Base-by-base conservation (phyloP, 225 moss, liverwort and hornwort species). In the Physcomitrium patens region DNA sequence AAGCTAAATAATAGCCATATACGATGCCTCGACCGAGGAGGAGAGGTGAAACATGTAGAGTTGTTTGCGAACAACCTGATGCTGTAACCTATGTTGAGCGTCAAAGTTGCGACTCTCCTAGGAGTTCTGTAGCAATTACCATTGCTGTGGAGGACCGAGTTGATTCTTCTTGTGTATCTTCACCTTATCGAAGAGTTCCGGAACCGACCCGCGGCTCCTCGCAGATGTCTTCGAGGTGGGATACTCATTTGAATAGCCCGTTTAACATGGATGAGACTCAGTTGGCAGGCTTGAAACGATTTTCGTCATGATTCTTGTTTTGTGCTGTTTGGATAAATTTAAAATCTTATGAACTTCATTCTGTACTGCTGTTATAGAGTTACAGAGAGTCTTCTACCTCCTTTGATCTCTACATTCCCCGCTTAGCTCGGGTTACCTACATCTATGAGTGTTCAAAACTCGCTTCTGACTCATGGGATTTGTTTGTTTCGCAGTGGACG, bases 191-290 rank as follows among this genome's bases (percentile, higher is more conserved):
- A 7, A 69, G 82, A 47, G 75, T 78, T 70, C 78, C 82, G 28
- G 82, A 82, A 53, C 70, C 78, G 12, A 78, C 78, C 7, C 82
- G 82, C 31, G 82, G 82, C 7, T 78, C 82, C 11, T 74, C 75
- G 16, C 82, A 78, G 44, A 75, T 78, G 54, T 75, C 78, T 41
- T 70, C 71, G 61, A 78, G 82, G 82, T 82, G 24, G 15, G 67
- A 22, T 9, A 1, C 6, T 69, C 7, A 22, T 5, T 28, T 8
- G 28, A 3, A 1, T 5, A 14, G 0, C 7, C 44, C 1, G 18
- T 57, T 41, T 47, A 0, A 12, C 27, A 5, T 7, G 7, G 0
- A 17, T 53, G 18, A 49, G 60, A 7, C 0, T 1, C 8, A 23
- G 1, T 10, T 18, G 19, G 49, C 0, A 9, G 16, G 1, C 5